These are phyloP conservation scores for Phytophthora vignae DNA, from an alignment of 352 stramenopile species.

Conservation along the genomic window DNA sequence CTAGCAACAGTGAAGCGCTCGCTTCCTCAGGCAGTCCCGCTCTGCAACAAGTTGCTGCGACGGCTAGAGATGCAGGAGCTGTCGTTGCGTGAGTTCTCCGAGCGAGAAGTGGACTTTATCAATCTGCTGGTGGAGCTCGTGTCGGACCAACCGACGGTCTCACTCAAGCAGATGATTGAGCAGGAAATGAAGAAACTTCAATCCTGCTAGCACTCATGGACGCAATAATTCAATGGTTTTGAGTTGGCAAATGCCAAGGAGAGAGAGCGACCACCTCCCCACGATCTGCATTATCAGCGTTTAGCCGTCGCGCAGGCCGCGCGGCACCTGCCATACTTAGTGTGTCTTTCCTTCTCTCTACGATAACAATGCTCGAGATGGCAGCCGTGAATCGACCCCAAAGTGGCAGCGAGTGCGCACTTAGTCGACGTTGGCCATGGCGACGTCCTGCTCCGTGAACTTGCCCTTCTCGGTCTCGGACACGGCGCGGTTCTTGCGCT, in stretches of 20 bases:
- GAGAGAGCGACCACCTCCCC: slow-evolving; percentile 20
- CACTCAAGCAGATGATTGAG: slow-evolving; percentile 77
- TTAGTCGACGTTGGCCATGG: slow-evolving; percentile 93
- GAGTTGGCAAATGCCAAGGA: slow-evolving; percentile 29
- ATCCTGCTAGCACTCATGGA: slow-evolving; percentile 6
- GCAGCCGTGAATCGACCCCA: slow-evolving; percentile 12
- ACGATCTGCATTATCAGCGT: slow-evolving; percentile 35
- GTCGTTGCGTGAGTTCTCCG: slow-evolving; percentile 72
- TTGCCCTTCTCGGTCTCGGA: slow-evolving; percentile 89
- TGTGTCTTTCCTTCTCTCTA: slow-evolving; percentile 54
- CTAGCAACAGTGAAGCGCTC: slow-evolving; percentile 64
- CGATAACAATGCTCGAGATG: slow-evolving; percentile 49
- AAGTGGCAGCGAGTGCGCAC: slow-evolving; percentile 14
- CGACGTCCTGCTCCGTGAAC: slow-evolving; percentile 90
- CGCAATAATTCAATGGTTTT: slow-evolving; percentile 1
- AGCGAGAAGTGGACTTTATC: slow-evolving; percentile 85
- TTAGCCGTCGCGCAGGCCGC: slow-evolving; percentile 5
- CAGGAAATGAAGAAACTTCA: slow-evolving; percentile 72
- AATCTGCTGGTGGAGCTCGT: slow-evolving; percentile 81
- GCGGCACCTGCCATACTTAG: slow-evolving; percentile 27
- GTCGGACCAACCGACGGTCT: slow-evolving; percentile 70
- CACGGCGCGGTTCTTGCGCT: slow-evolving; percentile 96
- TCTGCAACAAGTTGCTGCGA: slow-evolving; percentile 74
- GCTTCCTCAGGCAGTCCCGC: slow-evolving; percentile 69
- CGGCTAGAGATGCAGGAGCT: slow-evolving; percentile 80